Percentiles rank a stretch among this genome's conserved stretches.
Evolutionary conservation across 306 rosid species (phyloP).

Genomic region (Pterocarpus macrocarpus): DNA sequence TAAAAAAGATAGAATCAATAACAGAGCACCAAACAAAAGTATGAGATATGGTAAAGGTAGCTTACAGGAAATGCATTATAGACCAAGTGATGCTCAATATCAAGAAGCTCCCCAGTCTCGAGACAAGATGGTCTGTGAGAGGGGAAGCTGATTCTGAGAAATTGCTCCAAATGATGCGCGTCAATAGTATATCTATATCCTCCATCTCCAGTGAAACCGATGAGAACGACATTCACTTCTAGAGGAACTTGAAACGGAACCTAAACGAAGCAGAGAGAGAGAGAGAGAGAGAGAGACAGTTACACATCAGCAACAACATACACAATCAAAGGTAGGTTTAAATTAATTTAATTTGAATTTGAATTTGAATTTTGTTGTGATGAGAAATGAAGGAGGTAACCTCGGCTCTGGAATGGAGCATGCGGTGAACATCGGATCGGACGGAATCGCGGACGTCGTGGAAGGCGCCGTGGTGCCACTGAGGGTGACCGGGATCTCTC

Average conservation of each 20-base stretch:
- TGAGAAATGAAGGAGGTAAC: conserved; percentile 43
- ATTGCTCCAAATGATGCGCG: conserved; percentile 73
- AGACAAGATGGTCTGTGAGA: conserved; percentile 86
- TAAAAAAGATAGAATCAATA: conserved; percentile 8
- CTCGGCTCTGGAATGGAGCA: conserved; percentile 99
- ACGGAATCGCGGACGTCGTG: conserved; percentile 83
- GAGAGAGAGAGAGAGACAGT: no score
- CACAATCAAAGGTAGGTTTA: conserved; percentile 14
- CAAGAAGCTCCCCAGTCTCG: conserved; percentile 91
- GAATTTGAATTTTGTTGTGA: background rate
- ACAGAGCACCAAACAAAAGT: background rate
- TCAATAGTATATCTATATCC: conserved; percentile 78
- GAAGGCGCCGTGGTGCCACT: conserved; percentile 98
- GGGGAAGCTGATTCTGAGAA: conserved; percentile 80
- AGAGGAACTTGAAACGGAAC: conserved; percentile 98
- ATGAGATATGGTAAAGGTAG: background rate
- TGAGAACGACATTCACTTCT: conserved; percentile 87
- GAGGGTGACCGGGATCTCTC: conserved; percentile 77
- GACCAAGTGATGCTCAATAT: conserved; percentile 86
- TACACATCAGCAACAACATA: background rate
- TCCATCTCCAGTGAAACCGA: conserved; percentile 88
- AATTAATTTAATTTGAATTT: background rate
- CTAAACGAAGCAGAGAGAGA: conserved; percentile 45
- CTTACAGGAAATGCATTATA: conserved; percentile 85
- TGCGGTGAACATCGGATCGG: conserved; percentile 89